phyloP scores from a whole-genome alignment of 75 land plant genomes.

The Sequoiadendron giganteum region DNA sequence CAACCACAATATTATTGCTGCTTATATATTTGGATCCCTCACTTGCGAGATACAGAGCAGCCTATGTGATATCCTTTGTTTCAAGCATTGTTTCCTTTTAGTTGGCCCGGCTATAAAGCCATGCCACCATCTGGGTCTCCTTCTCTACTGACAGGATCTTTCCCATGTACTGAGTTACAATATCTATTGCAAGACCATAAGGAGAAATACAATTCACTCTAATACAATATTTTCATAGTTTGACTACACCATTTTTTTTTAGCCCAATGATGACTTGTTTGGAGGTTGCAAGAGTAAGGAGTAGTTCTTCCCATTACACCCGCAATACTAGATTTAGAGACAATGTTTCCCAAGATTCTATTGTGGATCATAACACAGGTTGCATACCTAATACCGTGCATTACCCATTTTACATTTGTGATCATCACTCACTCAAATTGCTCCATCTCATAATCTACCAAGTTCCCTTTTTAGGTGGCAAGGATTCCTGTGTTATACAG shows the following conservation, averaged over 20 bases:
- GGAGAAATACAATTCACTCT: constrained; percentile 63
- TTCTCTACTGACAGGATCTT: too few species aligned
- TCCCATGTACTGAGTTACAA: too few species aligned
- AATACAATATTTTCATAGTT: constrained; percentile 38
- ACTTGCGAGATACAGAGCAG: too few species aligned
- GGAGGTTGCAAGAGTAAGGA: constrained; percentile 40
- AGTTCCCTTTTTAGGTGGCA: constrained; percentile 23
- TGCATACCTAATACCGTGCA: constrained; percentile 73
- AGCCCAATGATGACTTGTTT: constrained; percentile 41
- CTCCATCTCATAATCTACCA: constrained; percentile 43
- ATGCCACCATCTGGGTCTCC: too few species aligned
- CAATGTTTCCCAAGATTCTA: constrained; percentile 40
- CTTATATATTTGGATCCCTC: too few species aligned
- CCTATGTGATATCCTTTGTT: too few species aligned
- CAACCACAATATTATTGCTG: too few species aligned
- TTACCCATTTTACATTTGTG: constrained; percentile 50
- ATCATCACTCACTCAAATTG: constrained; percentile 45
- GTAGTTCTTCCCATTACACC: constrained; percentile 36
- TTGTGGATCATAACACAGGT: constrained; percentile 62
- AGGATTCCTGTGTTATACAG: constrained; percentile 62
- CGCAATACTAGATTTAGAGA: constrained; percentile 44
- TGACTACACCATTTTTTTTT: constrained; percentile 29
- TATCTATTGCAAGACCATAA: neutral
- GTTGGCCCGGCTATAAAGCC: too few species aligned
- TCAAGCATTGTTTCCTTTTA: too few species aligned